These are phyloP conservation scores for Vanderwaltozyma tropicalis DNA, from an alignment of 805 yeast genomes.

Conservation along the genomic window DNA sequence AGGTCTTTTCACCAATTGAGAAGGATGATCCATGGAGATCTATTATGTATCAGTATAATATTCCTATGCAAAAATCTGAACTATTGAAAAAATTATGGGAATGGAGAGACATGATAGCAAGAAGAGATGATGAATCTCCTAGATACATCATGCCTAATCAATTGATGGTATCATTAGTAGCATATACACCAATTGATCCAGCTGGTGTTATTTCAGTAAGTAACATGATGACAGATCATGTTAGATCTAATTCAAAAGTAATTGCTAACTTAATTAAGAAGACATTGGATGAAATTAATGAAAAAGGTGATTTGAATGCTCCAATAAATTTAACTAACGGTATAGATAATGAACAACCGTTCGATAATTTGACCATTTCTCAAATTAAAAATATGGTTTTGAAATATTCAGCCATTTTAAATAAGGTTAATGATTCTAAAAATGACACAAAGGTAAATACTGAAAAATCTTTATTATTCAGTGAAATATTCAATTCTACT, in stretches of 20 bases:
- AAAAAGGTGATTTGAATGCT: neutral
- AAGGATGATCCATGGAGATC: slow-evolving; percentile 57
- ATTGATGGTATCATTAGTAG: slow-evolving; percentile 50
- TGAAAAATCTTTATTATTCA: neutral
- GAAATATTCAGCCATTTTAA: slow-evolving; percentile 5
- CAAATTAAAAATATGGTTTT: slow-evolving; percentile 12
- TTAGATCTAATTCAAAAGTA: slow-evolving; percentile 46
- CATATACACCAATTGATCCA: slow-evolving; percentile 47
- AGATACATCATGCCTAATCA: slow-evolving; percentile 80
- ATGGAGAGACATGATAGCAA: slow-evolving; percentile 79
- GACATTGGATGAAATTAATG: slow-evolving; percentile 22
- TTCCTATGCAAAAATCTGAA: slow-evolving; percentile 43
- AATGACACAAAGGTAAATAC: too few relatives aligned
- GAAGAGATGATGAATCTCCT: slow-evolving; percentile 72
- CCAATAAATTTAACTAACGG: neutral
- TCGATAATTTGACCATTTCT: slow-evolving; percentile 8
- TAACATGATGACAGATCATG: slow-evolving; percentile 40
- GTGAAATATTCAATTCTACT: neutral
- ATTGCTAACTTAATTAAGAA: slow-evolving; percentile 48
- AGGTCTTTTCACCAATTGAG: slow-evolving; percentile 42
- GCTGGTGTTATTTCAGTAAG: slow-evolving; percentile 42
- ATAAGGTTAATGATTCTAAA: neutral
- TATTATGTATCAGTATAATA: slow-evolving; percentile 52
- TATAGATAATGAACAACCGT: slow-evolving; percentile 1
- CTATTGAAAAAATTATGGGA: slow-evolving; percentile 51